A percentile compares a stretch with the other conserved stretches of the same genome.
Conservation (phyloP, 495 filamentous ascomycete genomes). For the Penicillium salamii region DNA sequence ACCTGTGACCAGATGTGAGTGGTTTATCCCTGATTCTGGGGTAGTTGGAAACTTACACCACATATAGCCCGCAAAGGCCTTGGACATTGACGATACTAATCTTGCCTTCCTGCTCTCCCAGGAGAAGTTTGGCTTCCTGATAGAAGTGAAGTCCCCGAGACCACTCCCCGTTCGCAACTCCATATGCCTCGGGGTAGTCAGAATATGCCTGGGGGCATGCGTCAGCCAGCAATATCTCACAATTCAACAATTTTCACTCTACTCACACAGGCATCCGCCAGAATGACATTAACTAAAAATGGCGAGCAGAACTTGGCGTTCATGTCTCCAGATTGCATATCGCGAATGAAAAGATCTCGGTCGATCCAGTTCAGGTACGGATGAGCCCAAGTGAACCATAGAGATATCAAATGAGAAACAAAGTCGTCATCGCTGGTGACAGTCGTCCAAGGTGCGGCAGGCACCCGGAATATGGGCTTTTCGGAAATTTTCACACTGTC, state of each 20-base stretch:
- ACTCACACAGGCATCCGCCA: constrained; percentile 20
- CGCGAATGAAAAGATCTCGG: constrained; percentile 37
- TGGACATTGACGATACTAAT: constrained; percentile 10
- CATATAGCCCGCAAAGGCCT: constrained; percentile 13
- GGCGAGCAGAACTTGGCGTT: constrained; percentile 39
- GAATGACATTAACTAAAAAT: constrained; percentile 47
- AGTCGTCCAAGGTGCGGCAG: constrained; percentile 45
- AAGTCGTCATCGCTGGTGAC: constrained; percentile 45
- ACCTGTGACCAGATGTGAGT: constrained; percentile 11
- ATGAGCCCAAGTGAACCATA: constrained; percentile 46
- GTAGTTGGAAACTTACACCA: not conserved
- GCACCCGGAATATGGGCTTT: constrained; percentile 18
- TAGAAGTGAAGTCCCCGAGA: constrained; percentile 25
- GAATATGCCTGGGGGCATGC: constrained; percentile 11
- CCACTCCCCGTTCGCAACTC: constrained; percentile 4
- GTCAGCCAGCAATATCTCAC: not conserved
- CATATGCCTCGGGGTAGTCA: constrained; percentile 20
- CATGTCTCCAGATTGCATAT: constrained; percentile 32
- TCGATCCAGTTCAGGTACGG: constrained; percentile 42
- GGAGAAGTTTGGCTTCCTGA: constrained; percentile 17
- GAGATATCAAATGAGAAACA: constrained; percentile 46
- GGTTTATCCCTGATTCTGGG: constrained; percentile 1
- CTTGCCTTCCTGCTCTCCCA: constrained; percentile 12
- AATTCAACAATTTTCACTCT: not conserved
- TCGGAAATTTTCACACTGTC: not conserved